phyloP scores from a whole-genome alignment of 495 filamentous ascomycete species.

The Penicillium roqueforti region DNA sequence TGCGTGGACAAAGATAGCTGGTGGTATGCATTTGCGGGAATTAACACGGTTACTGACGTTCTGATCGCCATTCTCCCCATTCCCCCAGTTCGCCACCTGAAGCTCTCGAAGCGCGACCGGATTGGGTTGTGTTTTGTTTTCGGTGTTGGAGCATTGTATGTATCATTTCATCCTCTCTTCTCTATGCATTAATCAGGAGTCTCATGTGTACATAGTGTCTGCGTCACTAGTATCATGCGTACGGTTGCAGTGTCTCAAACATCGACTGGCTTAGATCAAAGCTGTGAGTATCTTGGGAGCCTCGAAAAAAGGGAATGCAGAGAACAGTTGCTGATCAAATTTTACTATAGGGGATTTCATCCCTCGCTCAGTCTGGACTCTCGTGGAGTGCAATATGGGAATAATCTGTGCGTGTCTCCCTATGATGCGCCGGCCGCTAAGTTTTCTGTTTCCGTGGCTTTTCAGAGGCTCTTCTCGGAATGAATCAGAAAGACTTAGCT shows the following conservation, averaged over 20 bases:
- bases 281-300: not conserved
- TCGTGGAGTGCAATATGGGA: slow-evolving; percentile 8
- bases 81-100: slow-evolving; percentile 30
- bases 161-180: slow-evolving; percentile 2
- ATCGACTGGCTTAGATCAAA: slow-evolving; percentile 6
- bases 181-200: not conserved
- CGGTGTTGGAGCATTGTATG: slow-evolving; percentile 35
- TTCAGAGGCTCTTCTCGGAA: not conserved
- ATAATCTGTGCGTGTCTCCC: slow-evolving; percentile 11
- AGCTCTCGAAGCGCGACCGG: slow-evolving; percentile 29
- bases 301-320: not conserved
- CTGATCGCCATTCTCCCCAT: slow-evolving; percentile 38
- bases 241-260: slow-evolving; percentile 7
- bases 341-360: slow-evolving; percentile 5
- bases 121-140: slow-evolving; percentile 34
- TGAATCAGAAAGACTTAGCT: not conserved
- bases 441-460: slow-evolving; percentile 2
- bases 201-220: slow-evolving; percentile 4
- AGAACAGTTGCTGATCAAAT: not conserved
- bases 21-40: slow-evolving; percentile 16
- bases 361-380: slow-evolving; percentile 8
- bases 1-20: slow-evolving; percentile 14
- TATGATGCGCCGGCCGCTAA: slow-evolving; percentile 6
- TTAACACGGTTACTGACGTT: slow-evolving; percentile 37
- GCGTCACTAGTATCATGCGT: slow-evolving; percentile 12